Evolutionary conservation across 306 rosid genomes (phyloP), one percentile per base, ranked within the genome.

Genomic region (Citrullus mucosospermus): DNA sequence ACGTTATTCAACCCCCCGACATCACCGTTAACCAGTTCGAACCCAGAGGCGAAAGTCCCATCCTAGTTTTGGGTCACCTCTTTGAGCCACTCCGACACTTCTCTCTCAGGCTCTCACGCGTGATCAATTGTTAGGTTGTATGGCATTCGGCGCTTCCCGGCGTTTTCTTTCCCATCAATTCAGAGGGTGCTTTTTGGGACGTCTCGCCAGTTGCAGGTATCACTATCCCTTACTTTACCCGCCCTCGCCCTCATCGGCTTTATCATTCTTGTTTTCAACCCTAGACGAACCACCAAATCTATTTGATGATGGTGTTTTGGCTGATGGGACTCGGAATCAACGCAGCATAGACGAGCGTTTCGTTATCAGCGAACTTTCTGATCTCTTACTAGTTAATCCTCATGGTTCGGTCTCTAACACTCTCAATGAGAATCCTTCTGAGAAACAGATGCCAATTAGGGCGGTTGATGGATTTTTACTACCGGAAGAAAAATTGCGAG

Each of bases 401-500:
- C 38, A 65, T 30, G 63, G n/a, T 38, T 48, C 74, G 34, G 48
- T 44, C 25, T 43, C 68, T 8, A 67, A 46, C n/a, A 72, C 3
- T 20, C 54, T 75, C 30, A 57, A 83, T 76, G 20, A 28, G 74
- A 9, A 3, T 11, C 16, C 69, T 71, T 28, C 83, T 1, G 80
- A 77, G 72, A 75, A 80, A 46, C 71, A 14, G 59, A 17, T 61
- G 8, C 68, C 81, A 69, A 39, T 9, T 8, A 81, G 84, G 77
- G 59, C 84, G 2, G 89, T 81, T 8, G 96, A 93, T 76, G 96
- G 87, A 14, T 89, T 88, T 79, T 58, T 93, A 69, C 79, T 78
- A 46, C 90, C 96, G 0, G 93, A 87, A 68, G 98, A 93, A 58
- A 92, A 89, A 82, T 66, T 94, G 6, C 89, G 94, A 1, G 98